Percentiles rank a stretch among this genome's conserved stretches.
These are phyloP conservation scores for Fusarium penzigii DNA, from an alignment of 2,329 filamentous ascomycete species.

Conservation along the genomic window DNA sequence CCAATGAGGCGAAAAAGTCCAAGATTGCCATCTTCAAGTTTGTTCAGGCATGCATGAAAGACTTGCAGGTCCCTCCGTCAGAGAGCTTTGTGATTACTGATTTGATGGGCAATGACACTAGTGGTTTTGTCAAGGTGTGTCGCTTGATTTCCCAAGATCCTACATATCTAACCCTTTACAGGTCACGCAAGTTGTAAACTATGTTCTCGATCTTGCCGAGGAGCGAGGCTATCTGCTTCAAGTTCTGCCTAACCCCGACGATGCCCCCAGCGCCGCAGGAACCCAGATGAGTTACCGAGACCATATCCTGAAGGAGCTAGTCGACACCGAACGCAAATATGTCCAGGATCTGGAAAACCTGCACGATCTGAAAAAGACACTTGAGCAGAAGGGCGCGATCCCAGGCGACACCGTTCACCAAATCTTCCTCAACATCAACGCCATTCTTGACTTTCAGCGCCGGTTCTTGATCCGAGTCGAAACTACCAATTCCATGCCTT, in stretches of 20 bases:
- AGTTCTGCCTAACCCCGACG: conserved; percentile 58
- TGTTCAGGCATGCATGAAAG: conserved; percentile 81
- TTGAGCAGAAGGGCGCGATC: conserved; percentile 85
- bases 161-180: conserved; percentile 15
- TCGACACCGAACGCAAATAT: conserved; percentile 96
- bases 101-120: conserved; percentile 90
- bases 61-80: conserved; percentile 74
- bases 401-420: conserved; percentile 89
- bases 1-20: conserved; percentile 71
- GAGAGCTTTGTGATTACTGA: conserved; percentile 93
- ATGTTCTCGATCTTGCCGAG: conserved; percentile 84
- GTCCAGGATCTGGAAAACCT: conserved; percentile 95
- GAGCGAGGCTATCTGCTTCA: conserved; percentile 72
- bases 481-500: conserved; percentile 84
- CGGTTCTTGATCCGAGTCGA: conserved; percentile 94
- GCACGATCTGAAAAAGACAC: conserved; percentile 84
- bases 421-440: conserved; percentile 96
- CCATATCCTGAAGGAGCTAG: conserved; percentile 86
- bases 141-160: background rate
- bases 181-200: conserved; percentile 89
- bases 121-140: conserved; percentile 88
- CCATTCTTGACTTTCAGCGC: conserved; percentile 91
- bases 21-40: conserved; percentile 94
- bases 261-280: conserved; percentile 52
- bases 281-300: conserved; percentile 75